phyloP scores from a whole-genome alignment of 495 filamentous ascomycete genomes.

The Penicillium subrubescens region DNA sequence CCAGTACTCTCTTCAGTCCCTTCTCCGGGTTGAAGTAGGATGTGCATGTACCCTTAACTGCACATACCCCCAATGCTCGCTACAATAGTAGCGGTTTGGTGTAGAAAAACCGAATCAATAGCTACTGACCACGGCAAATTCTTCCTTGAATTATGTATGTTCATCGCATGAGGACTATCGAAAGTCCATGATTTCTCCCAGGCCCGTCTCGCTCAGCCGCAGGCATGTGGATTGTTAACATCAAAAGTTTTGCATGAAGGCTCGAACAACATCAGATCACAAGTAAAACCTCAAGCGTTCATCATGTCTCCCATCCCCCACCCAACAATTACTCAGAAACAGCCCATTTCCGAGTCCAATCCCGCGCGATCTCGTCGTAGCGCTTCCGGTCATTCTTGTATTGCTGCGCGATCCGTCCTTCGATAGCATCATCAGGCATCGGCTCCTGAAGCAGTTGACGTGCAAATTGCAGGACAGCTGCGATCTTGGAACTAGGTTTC shows the following conservation, averaged over 20 bases:
- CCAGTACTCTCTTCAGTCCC: not conserved
- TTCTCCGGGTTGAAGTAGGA: not conserved
- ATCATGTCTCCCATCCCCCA: not conserved
- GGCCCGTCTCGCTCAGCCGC: not conserved
- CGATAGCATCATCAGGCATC: constrained; percentile 92
- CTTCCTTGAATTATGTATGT: constrained; percentile 3
- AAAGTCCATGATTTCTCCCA: not conserved
- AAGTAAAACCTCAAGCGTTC: constrained; percentile 2
- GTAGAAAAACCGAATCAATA: not conserved
- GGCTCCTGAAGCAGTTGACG: constrained; percentile 80
- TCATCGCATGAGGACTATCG: not conserved
- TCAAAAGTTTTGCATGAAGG: not conserved
- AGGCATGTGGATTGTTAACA: not conserved
- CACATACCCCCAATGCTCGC: too few species aligned
- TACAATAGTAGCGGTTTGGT: not conserved
- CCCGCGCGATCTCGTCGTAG: constrained; percentile 81
- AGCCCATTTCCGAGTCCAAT: constrained; percentile 83
- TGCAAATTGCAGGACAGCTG: constrained; percentile 77
- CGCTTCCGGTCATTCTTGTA: constrained; percentile 70
- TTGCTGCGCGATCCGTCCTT: constrained; percentile 83
- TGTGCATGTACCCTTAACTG: not conserved
- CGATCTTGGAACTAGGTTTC: constrained; percentile 86
- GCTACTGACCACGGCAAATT: not conserved
- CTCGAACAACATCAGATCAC: constrained; percentile 3
- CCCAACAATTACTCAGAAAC: constrained; percentile 32